phyloP scores from a whole-genome alignment of 2,329 filamentous ascomycete genomes.

The Cladosporium colombiae region DNA sequence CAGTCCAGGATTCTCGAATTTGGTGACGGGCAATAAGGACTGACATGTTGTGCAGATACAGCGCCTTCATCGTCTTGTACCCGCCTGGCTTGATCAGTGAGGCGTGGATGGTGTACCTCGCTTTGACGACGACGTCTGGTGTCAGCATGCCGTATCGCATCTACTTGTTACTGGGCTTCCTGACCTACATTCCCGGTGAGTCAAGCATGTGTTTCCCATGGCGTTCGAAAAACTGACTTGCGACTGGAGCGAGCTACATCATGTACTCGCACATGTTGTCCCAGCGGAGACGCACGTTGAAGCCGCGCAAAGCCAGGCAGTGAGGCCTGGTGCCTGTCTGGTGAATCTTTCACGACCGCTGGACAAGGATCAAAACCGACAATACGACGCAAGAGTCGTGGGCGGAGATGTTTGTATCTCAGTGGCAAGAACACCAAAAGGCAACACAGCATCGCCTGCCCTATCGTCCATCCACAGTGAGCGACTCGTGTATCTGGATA shows the following conservation, averaged over 20 bases:
- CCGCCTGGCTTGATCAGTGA: constrained; percentile 7
- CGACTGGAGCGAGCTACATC: neutral
- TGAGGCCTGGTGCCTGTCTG: neutral
- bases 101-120: neutral
- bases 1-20: neutral
- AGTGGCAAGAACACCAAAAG: neutral
- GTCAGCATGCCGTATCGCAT: neutral
- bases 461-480: neutral
- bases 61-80: constrained; percentile 7
- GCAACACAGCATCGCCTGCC: neutral
- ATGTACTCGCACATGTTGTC: constrained; percentile 7
- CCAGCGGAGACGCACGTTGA: neutral
- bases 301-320: neutral
- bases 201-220: neutral
- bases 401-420: neutral
- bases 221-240: neutral
- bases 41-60: neutral
- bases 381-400: neutral
- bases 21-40: too few species aligned
- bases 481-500: neutral
- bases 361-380: neutral
- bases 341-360: neutral
- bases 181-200: neutral
- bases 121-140: neutral
- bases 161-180: neutral